Evolutionary conservation across 2,329 filamentous ascomycete genomes (phyloP).

Genomic region (Tolypocladium capitatum): DNA sequence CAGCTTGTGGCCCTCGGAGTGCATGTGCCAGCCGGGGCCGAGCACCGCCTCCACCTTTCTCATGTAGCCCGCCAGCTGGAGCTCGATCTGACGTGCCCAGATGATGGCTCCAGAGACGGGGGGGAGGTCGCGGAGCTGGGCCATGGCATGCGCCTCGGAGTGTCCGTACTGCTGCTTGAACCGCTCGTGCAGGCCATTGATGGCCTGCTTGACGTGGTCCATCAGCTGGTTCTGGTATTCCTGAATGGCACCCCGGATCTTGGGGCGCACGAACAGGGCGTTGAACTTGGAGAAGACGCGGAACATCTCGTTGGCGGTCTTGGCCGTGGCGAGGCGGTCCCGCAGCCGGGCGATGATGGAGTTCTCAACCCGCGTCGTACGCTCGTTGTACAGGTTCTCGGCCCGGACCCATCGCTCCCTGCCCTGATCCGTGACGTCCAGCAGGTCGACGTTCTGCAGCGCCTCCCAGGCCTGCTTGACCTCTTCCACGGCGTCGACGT

Average conservation of each 20-base stretch:
- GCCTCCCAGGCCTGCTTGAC: slow-evolving; percentile 90
- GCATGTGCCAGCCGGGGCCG: slow-evolving; percentile 85
- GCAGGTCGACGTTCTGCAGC: slow-evolving; percentile 83
- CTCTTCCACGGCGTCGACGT: slow-evolving; percentile 93
- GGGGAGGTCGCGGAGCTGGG: slow-evolving; percentile 86
- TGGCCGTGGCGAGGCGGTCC: slow-evolving; percentile 86
- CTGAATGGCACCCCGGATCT: slow-evolving; percentile 93
- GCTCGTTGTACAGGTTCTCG: slow-evolving; percentile 93
- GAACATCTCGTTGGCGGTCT: slow-evolving; percentile 99
- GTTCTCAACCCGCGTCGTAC: slow-evolving; percentile 93
- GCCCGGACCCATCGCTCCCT: slow-evolving; percentile 87
- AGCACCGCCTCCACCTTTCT: slow-evolving; percentile 98
- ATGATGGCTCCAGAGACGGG: slow-evolving; percentile 96
- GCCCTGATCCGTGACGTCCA: slow-evolving; percentile 82
- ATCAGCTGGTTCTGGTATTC: slow-evolving; percentile 98
- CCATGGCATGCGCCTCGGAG: slow-evolving; percentile 96
- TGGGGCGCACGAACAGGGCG: slow-evolving; percentile 93
- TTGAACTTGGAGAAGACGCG: slow-evolving; percentile 99
- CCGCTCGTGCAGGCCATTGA: slow-evolving; percentile 81
- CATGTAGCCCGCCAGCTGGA: slow-evolving; percentile 93
- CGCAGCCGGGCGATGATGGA: slow-evolving; percentile 92
- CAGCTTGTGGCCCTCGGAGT: slow-evolving; percentile 88
- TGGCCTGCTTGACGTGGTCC: slow-evolving; percentile 94
- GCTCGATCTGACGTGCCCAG: slow-evolving; percentile 93
- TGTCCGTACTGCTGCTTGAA: slow-evolving; percentile 99